Base-by-base conservation (phyloP, 2,329 filamentous ascomycete genomes). In the Aspergillus persii region DNA sequence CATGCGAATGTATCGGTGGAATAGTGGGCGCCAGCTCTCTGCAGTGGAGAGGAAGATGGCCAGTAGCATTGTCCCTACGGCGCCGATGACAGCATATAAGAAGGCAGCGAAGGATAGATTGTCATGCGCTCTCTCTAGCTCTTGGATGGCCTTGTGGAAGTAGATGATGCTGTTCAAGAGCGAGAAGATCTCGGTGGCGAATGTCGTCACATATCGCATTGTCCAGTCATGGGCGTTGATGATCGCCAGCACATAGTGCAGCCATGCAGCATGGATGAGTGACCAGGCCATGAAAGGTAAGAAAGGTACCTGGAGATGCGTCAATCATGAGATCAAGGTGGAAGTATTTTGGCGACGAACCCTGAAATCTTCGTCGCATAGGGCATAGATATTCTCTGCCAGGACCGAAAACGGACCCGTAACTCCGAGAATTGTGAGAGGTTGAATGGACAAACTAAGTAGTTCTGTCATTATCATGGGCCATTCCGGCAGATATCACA, bases 151-250 rank as follows among this genome's bases (percentile, higher is more conserved):
- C 71, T 89, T 89, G 72, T 88, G 83, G 67, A 89, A 87, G 72
- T 89, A 89, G 64, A 89, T 88, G 59, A 89, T 82, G 64, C 84
- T 86, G 72, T 89, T 89, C 30, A 89, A 75, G 8, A 89, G 78
- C 2, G 85, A 86, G 69, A 89, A 89, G 56, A 89, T 86, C 69
- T 89, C 86, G 48, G 84, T 86, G 60, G 81, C 86, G 70, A 88
- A 89, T 23, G 82, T 85, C 2, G 86, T 89, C 52, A 89, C 86
- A 71, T 89, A 89, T 65, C 84, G 80, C 86, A 89, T 89, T 0
- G 86, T 89, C 84, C 85, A 89, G 71, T 88, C 86, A 67, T 89
- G 86, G 3, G 86, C 86, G 70, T 89, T 89, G 72, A 88, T 83
- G 53, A 88, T 82, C 56, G 86, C 86, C 11, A 89, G 77, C 3